Evolutionary conservation across 352 stramenopile species (phyloP).

Genomic region (Globisporangium acanthophoron): DNA sequence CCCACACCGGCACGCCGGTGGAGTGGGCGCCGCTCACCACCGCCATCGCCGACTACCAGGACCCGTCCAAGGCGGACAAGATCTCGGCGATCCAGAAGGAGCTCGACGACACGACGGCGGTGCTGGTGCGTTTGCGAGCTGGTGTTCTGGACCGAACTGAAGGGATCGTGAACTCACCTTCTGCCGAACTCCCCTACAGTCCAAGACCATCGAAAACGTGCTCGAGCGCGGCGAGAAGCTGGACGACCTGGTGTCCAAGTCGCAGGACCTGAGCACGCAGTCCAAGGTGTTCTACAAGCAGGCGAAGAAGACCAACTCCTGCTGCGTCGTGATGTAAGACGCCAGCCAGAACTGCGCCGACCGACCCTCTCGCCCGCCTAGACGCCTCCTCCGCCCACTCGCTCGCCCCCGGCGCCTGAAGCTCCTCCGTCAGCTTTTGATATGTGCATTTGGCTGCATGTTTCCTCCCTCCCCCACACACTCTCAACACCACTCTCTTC

Average conservation of each 20-base stretch:
- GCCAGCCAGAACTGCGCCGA: not conserved
- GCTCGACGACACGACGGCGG: slow-evolving; percentile 98
- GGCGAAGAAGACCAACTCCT: slow-evolving; percentile 99
- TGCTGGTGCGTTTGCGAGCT: slow-evolving; percentile 69
- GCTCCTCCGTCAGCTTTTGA: not conserved
- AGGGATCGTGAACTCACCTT: not conserved
- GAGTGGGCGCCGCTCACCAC: slow-evolving; percentile 89
- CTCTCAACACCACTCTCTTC: not conserved
- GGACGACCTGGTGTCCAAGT: slow-evolving; percentile 98
- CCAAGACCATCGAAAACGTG: slow-evolving; percentile 99
- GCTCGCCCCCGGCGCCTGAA: not conserved
- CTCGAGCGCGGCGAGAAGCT: slow-evolving; percentile 98
- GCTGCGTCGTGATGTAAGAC: slow-evolving; percentile 92
- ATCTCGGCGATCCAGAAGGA: slow-evolving; percentile 99
- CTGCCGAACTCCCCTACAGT: slow-evolving; percentile 24
- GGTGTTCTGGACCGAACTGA: not conserved
- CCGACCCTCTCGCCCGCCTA: not conserved
- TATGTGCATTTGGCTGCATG: not conserved
- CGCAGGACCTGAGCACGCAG: slow-evolving; percentile 96
- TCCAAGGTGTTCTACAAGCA: slow-evolving; percentile 99
- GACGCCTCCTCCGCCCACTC: not conserved
- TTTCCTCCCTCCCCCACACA: not conserved
- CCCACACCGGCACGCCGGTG: slow-evolving; percentile 57
- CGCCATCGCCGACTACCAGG: slow-evolving; percentile 96
- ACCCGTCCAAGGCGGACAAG: slow-evolving; percentile 98